These are phyloP conservation scores for Aspergillus nanangensis DNA, from an alignment of 495 filamentous ascomycete species.

Conservation along the genomic window DNA sequence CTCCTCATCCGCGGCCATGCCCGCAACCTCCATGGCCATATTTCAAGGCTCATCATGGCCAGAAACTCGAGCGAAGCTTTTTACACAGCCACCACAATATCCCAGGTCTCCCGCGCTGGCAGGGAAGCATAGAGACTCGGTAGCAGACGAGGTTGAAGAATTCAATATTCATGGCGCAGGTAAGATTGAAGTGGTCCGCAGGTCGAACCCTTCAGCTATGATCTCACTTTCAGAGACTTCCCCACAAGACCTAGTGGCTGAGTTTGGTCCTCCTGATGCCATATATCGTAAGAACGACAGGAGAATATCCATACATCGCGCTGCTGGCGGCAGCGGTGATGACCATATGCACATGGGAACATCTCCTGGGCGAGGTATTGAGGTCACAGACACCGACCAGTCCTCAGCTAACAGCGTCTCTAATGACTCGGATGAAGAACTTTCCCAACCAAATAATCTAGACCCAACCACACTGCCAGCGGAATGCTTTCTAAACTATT, in stretches of 20 bases:
- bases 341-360: constrained; percentile 37
- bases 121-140: constrained; percentile 58
- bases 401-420: constrained; percentile 72
- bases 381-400: constrained; percentile 67
- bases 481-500: constrained; percentile 96
- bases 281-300: constrained; percentile 93
- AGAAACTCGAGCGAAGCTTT: constrained; percentile 68
- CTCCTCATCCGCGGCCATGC: constrained; percentile 67
- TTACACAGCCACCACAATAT: constrained; percentile 65
- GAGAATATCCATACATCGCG: constrained; percentile 78
- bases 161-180: constrained; percentile 72
- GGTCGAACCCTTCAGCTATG: constrained; percentile 53
- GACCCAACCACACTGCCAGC: constrained; percentile 41
- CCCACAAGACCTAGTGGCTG: constrained; percentile 82
- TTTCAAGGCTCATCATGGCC: constrained; percentile 89
- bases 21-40: constrained; percentile 78
- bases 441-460: constrained; percentile 21
- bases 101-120: constrained; percentile 53
- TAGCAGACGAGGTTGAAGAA: constrained; percentile 75
- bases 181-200: constrained; percentile 67
- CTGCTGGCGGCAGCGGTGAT: constrained; percentile 31
- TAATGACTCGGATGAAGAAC: constrained; percentile 72
- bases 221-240: constrained; percentile 77
- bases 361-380: constrained; percentile 40
- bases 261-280: constrained; percentile 90